Evolutionary conservation across 2,329 filamentous ascomycete genomes (phyloP).

Genomic region (Cladosporium sphaerospermum): DNA sequence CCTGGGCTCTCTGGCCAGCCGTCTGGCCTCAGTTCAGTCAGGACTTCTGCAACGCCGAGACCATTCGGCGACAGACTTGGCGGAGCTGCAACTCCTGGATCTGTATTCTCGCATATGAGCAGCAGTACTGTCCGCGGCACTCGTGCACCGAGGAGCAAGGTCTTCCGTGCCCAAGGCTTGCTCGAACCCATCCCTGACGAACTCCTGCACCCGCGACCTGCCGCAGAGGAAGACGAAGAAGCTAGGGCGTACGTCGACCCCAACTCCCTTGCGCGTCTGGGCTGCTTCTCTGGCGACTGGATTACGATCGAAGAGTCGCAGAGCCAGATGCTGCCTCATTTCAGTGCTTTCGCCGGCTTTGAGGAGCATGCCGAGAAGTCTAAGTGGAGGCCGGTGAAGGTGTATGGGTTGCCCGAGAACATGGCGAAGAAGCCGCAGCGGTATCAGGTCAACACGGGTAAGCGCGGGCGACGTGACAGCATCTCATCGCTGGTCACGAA

Average conservation of each 20-base stretch:
- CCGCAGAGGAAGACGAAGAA: slow-evolving; percentile 77
- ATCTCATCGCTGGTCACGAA: slow-evolving; percentile 44
- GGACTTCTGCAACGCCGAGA: slow-evolving; percentile 75
- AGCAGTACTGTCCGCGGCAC: slow-evolving; percentile 72
- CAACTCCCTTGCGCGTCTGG: slow-evolving; percentile 75
- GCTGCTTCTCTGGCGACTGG: slow-evolving; percentile 98
- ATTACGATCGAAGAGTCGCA: slow-evolving; percentile 73
- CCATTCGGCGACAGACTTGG: slow-evolving; percentile 64
- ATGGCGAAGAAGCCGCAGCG: slow-evolving; percentile 48
- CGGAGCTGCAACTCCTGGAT: slow-evolving; percentile 75
- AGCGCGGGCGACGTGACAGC: slow-evolving; percentile 47
- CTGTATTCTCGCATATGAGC: slow-evolving; percentile 83
- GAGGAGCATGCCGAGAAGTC: slow-evolving; percentile 56
- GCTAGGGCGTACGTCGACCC: slow-evolving; percentile 88
- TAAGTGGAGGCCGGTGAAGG: slow-evolving; percentile 75
- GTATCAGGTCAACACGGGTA: slow-evolving; percentile 47
- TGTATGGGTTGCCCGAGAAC: slow-evolving; percentile 81
- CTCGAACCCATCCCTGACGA: slow-evolving; percentile 67
- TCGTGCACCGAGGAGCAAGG: slow-evolving; percentile 56
- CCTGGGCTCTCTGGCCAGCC: slow-evolving; percentile 72
- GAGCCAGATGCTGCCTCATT: slow-evolving; percentile 63
- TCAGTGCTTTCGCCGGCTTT: slow-evolving; percentile 62
- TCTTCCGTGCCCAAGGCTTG: slow-evolving; percentile 79
- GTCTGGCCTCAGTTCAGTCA: slow-evolving; percentile 71
- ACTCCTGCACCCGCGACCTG: slow-evolving; percentile 76